These are phyloP conservation scores for Clarireedia homoeocarpa DNA, from an alignment of 2,329 filamentous ascomycete genomes.

Conservation along the genomic window DNA sequence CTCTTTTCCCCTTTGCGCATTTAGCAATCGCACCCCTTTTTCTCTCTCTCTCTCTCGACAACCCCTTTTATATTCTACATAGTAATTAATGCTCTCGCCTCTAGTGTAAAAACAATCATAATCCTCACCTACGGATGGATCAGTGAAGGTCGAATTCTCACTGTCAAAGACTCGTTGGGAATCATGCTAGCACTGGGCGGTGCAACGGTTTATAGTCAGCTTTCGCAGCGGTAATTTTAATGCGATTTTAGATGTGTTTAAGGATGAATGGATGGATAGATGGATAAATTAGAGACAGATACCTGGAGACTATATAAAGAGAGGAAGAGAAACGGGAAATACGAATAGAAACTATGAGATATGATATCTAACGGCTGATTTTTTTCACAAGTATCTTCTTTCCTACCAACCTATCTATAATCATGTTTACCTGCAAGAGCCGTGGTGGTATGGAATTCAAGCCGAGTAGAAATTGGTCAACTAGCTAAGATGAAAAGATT, in stretches of 20 bases:
- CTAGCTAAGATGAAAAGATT: too few species aligned
- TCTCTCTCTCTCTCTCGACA: too few species aligned
- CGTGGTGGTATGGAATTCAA: too few species aligned
- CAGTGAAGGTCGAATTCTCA: constrained; percentile 35
- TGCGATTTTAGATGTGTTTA: background rate
- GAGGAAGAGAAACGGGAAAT: too few species aligned
- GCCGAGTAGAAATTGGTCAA: too few species aligned
- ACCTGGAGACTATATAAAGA: background rate
- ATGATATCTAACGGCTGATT: too few species aligned
- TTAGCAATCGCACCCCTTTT: too few species aligned
- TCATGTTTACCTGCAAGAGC: too few species aligned
- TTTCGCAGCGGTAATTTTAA: constrained; percentile 20
- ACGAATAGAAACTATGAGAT: too few species aligned
- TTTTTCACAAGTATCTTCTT: too few species aligned
- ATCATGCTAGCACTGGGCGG: constrained; percentile 37
- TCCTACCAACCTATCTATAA: too few species aligned
- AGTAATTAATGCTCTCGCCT: constrained; percentile 12
- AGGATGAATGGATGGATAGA: background rate
- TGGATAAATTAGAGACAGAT: background rate
- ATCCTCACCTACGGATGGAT: constrained; percentile 39
- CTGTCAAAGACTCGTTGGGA: constrained; percentile 33
- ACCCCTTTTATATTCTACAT: background rate
- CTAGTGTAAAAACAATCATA: constrained; percentile 38
- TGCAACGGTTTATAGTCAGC: constrained; percentile 38
- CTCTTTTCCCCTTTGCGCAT: background rate